A percentile compares a stretch with the other conserved stretches of the same genome.
These are phyloP conservation scores for Drosera capensis DNA, from an alignment of 148 eudicot genomes.

Conservation along the genomic window DNA sequence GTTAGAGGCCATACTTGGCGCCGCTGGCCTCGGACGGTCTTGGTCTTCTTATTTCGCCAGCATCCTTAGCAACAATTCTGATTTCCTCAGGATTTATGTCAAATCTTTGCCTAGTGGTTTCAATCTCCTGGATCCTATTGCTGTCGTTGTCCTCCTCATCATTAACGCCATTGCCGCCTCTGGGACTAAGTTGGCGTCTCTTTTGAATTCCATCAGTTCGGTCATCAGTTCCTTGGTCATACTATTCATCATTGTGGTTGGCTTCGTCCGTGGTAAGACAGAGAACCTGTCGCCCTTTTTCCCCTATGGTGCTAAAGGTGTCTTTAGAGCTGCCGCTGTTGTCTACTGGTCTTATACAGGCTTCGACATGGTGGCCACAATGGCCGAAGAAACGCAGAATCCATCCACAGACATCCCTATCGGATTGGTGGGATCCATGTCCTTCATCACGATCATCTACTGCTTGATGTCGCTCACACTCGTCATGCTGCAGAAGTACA, in stretches of 20 bases:
- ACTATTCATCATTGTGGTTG: slow-evolving; percentile 50
- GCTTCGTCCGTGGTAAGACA: slow-evolving; percentile 43
- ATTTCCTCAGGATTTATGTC: slow-evolving; percentile 44
- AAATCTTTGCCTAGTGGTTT: slow-evolving; percentile 41
- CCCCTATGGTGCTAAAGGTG: slow-evolving; percentile 65
- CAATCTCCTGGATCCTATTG: slow-evolving; percentile 70
- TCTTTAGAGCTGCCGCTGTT: slow-evolving; percentile 70
- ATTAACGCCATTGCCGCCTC: slow-evolving; percentile 58
- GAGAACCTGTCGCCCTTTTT: slow-evolving; percentile 63
- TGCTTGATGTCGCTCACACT: slow-evolving; percentile 75
- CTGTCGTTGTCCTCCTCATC: slow-evolving; percentile 40
- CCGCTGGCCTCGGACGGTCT: slow-evolving; percentile 76
- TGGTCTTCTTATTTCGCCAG: slow-evolving; percentile 83
- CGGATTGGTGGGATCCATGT: slow-evolving; percentile 84
- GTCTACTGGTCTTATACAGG: slow-evolving; percentile 95
- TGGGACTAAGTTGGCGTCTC: slow-evolving; percentile 44
- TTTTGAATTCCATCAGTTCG: slow-evolving; percentile 57
- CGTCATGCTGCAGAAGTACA: slow-evolving; percentile 66
- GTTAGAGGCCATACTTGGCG: slow-evolving; percentile 74
- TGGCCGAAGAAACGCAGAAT: slow-evolving; percentile 81
- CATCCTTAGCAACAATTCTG: slow-evolving; percentile 35
- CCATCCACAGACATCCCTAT: slow-evolving; percentile 73
- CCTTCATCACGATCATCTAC: slow-evolving; percentile 52
- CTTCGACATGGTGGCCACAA: slow-evolving; percentile 80
- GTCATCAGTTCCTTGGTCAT: slow-evolving; percentile 42